Percentiles rank a stretch among this genome's conserved stretches.
Conservation (phyloP, 2,329 filamentous ascomycete species). For the Neopestalotiopsis sp. region DNA sequence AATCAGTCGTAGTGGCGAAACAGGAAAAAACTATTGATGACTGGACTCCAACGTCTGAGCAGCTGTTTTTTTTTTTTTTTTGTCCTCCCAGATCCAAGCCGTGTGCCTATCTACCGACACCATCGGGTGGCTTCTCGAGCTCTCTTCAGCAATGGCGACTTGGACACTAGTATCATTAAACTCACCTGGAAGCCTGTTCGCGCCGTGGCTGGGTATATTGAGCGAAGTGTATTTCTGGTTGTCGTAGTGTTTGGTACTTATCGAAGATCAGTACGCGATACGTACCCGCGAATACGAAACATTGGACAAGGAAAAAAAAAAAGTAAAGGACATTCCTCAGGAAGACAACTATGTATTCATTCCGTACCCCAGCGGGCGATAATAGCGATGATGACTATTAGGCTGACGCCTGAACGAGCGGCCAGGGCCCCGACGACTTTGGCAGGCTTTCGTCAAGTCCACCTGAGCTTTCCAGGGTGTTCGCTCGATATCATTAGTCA, state of each 20-base stretch:
- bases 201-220: slow-evolving; percentile 5
- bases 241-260: neutral
- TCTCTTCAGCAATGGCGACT: neutral
- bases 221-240: neutral
- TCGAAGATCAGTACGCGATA: neutral
- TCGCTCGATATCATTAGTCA: slow-evolving; percentile 11
- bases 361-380: neutral
- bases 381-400: slow-evolving; percentile 1
- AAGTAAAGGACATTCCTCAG: neutral
- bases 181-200: neutral
- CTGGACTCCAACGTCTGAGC: slow-evolving; percentile 3
- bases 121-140: neutral
- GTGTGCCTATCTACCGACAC: slow-evolving; percentile 1
- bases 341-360: neutral
- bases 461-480: neutral
- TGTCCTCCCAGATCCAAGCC: neutral
- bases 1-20: slow-evolving; percentile 11
- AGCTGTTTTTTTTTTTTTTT: no score
- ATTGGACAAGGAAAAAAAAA: neutral
- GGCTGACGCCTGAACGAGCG: slow-evolving; percentile 13
- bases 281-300: neutral
- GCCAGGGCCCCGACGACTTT: slow-evolving; percentile 2
- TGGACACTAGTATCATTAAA: neutral
- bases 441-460: slow-evolving; percentile 1
- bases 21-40: slow-evolving; percentile 14